A percentile compares a stretch with the other conserved stretches of the same genome.
These are phyloP conservation scores for Puccinia horiana DNA, from an alignment of 1,284 basidiomycete species.

Conservation along the genomic window DNA sequence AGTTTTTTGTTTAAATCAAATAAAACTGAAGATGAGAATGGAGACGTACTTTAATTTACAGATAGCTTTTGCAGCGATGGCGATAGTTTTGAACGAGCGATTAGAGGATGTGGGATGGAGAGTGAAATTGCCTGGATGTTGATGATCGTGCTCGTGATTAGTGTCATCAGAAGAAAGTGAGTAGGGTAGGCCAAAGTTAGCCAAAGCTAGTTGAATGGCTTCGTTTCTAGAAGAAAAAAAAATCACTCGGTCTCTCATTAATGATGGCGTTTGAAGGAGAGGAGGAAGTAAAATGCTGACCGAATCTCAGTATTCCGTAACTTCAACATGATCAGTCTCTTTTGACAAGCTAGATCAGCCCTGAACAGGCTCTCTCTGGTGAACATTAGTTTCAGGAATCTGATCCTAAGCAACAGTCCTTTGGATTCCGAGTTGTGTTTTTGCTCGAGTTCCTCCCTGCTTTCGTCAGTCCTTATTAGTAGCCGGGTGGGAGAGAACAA, in stretches of 20 bases:
- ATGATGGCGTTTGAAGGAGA: background rate
- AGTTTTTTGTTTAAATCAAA: background rate
- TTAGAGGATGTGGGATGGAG: slow-evolving; percentile 7
- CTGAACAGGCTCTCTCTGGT: slow-evolving; percentile 80
- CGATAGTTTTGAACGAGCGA: slow-evolving; percentile 35
- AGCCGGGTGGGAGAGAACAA: slow-evolving; percentile 25
- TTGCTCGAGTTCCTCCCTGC: slow-evolving; percentile 48
- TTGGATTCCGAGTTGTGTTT: slow-evolving; percentile 83
- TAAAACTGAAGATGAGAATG: background rate
- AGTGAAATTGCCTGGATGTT: slow-evolving; percentile 33
- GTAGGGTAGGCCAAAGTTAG: slow-evolving; percentile 40
- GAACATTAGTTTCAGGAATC: slow-evolving; percentile 87
- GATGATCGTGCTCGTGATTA: background rate
- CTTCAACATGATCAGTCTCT: slow-evolving; percentile 59
- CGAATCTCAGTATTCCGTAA: slow-evolving; percentile 32
- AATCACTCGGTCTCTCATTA: background rate
- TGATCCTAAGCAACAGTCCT: slow-evolving; percentile 81
- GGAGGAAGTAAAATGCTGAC: slow-evolving; percentile 5
- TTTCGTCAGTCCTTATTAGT: slow-evolving; percentile 14
- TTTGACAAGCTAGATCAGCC: slow-evolving; percentile 79
- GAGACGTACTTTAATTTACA: slow-evolving; percentile 39
- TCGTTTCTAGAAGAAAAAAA: slow-evolving; percentile 28
- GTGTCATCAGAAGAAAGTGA: background rate
- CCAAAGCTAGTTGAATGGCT: slow-evolving; percentile 42
- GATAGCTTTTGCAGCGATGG: slow-evolving; percentile 30